These are phyloP conservation scores for Catunica adiposa DNA, from an alignment of 2,329 filamentous ascomycete species.

Conservation along the genomic window DNA sequence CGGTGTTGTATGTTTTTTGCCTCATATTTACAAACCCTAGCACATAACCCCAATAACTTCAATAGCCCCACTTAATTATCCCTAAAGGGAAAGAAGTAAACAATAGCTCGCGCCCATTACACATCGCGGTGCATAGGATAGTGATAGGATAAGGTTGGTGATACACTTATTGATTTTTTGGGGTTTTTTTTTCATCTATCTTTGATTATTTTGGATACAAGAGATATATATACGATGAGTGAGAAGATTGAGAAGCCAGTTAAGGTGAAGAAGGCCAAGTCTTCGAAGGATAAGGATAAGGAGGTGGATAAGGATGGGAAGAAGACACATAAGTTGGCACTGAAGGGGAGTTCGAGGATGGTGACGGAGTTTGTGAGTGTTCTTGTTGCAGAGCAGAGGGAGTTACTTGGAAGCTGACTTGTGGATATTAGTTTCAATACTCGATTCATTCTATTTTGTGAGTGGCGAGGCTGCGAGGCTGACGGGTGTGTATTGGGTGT, in stretches of 20 bases:
- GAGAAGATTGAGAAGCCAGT: conserved; percentile 5
- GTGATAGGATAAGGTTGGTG: no score
- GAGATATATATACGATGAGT: not conserved
- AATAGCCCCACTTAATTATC: not conserved
- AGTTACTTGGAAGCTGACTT: not conserved
- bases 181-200: not conserved
- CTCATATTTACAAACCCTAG: no score
- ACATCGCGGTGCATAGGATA: no score
- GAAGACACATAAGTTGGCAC: conserved; percentile 85
- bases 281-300: conserved; percentile 11
- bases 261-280: conserved; percentile 10
- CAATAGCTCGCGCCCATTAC: not conserved
- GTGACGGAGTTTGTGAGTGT: conserved; percentile 82
- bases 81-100: conserved; percentile 3
- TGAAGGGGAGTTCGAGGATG: conserved; percentile 70
- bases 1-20: no score
- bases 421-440: conserved; percentile 69
- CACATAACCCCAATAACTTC: not conserved
- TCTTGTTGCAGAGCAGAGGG: not conserved
- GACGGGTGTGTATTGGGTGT: not conserved
- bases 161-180: not conserved
- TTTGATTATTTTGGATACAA: no score
- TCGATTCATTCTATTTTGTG: conserved; percentile 94
- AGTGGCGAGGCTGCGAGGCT: conserved; percentile 18
- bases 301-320: conserved; percentile 49